Conservation (phyloP, 208 protist species). For the Acanthamoeba castellanii region DNA sequence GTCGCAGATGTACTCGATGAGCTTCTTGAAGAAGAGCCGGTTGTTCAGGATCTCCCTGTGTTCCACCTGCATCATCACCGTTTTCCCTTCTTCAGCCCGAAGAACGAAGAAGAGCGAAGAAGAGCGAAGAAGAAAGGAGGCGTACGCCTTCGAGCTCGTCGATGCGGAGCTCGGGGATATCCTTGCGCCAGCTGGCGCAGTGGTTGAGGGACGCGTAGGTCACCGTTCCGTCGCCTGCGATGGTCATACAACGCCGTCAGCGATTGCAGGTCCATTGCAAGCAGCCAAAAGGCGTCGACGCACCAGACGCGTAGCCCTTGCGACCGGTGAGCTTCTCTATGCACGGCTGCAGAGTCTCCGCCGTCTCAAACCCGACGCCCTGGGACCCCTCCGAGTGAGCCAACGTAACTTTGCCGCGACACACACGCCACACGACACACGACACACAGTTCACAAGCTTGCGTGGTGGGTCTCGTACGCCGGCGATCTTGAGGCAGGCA, state of each 20-base stretch:
- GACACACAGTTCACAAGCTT: neutral
- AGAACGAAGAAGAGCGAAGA: neutral
- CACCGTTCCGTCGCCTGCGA: slow-evolving; percentile 33
- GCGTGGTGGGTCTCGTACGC: neutral
- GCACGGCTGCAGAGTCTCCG: too few species aligned
- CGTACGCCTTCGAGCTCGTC: slow-evolving; percentile 44
- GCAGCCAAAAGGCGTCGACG: neutral
- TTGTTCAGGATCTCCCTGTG: slow-evolving; percentile 62
- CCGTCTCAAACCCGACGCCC: too few species aligned
- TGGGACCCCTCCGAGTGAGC: too few species aligned
- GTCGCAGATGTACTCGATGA: slow-evolving; percentile 57
- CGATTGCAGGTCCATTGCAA: neutral
- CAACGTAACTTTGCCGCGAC: too few species aligned
- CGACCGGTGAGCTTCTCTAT: slow-evolving; percentile 1
- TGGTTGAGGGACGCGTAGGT: slow-evolving; percentile 27
- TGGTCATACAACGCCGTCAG: neutral
- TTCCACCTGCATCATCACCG: neutral
- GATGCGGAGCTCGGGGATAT: slow-evolving; percentile 34
- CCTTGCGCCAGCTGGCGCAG: slow-evolving; percentile 38
- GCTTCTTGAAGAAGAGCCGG: slow-evolving; percentile 51
- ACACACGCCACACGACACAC: neutral
- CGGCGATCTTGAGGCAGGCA: neutral
- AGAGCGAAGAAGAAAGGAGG: neutral
- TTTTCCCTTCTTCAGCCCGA: neutral
- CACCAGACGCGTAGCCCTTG: slow-evolving; percentile 7